phyloP scores from a whole-genome alignment of 78 protist species.

The Bodo saltans region DNA sequence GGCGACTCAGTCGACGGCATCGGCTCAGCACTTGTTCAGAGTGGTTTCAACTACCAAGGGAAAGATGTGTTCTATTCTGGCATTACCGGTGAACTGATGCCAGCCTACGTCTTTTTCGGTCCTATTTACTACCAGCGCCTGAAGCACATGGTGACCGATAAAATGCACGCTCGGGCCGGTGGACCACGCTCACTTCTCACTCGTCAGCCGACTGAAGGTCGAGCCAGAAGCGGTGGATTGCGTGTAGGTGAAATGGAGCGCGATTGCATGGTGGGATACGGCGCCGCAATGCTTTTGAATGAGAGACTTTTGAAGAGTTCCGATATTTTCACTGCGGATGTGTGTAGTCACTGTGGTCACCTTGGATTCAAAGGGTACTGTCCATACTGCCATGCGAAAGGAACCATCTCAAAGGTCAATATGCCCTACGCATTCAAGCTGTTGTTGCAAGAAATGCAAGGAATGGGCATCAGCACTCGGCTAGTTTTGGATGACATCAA shows the following conservation, averaged over 20 bases:
- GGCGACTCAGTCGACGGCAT: conserved; percentile 82
- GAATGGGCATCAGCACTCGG: conserved; percentile 77
- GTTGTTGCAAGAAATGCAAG: conserved; percentile 93
- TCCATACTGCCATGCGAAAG: conserved; percentile 76
- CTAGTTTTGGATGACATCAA: too few species aligned
- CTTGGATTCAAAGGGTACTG: conserved; percentile 87
- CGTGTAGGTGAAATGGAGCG: conserved; percentile 99
- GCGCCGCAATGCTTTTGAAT: conserved; percentile 81
- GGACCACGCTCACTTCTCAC: conserved; percentile 95
- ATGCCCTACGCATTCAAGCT: conserved; percentile 98
- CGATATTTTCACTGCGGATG: conserved; percentile 76
- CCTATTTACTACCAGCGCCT: conserved; percentile 99
- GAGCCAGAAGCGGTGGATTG: conserved; percentile 98
- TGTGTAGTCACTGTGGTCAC: conserved; percentile 79
- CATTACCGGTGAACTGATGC: conserved; percentile 91
- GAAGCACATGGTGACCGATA: conserved; percentile 99
- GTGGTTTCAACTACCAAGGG: conserved; percentile 93
- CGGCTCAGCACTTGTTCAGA: conserved; percentile 57
- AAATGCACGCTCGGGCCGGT: conserved; percentile 97
- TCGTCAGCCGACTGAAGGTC: conserved; percentile 99
- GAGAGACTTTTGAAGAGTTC: conserved; percentile 91
- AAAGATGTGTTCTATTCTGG: conserved; percentile 80
- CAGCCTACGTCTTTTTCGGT: conserved; percentile 92
- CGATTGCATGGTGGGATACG: conserved; percentile 93
- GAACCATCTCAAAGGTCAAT: conserved; percentile 43